Conservation (phyloP, 2,329 filamentous ascomycete genomes). For the Emmonsiellopsis sp. region DNA sequence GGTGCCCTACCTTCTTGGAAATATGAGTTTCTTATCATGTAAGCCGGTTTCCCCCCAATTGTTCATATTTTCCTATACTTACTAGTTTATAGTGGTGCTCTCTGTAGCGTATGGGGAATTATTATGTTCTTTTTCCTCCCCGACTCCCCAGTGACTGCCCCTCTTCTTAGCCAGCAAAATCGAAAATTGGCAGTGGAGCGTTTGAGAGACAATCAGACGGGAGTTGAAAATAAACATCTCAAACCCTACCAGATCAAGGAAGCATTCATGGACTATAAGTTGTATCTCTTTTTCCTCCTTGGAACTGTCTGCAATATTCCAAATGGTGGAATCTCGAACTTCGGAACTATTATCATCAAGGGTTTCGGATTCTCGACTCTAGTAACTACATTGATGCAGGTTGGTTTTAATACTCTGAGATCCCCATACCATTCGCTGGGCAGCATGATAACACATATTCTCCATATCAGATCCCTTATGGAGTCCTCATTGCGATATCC, state of each 20-base stretch:
- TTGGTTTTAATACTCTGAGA: constrained; percentile 9
- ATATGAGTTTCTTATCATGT: constrained; percentile 60
- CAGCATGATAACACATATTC: not conserved
- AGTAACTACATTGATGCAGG: constrained; percentile 46
- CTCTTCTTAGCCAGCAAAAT: constrained; percentile 43
- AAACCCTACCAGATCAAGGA: constrained; percentile 49
- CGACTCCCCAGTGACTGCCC: constrained; percentile 48
- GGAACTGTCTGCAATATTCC: constrained; percentile 42
- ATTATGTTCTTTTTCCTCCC: constrained; percentile 50
- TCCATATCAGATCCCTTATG: constrained; percentile 36
- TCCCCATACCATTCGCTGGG: not conserved
- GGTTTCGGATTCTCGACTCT: constrained; percentile 49
- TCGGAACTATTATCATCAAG: constrained; percentile 51
- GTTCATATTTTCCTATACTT: not conserved
- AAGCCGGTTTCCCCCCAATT: constrained; percentile 5
- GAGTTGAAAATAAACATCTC: constrained; percentile 48
- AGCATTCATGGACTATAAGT: constrained; percentile 50
- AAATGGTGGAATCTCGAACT: constrained; percentile 52
- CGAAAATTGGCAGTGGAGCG: constrained; percentile 48
- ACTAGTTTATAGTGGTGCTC: constrained; percentile 28
- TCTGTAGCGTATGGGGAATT: constrained; percentile 53
- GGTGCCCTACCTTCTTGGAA: constrained; percentile 53
- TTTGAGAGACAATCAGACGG: constrained; percentile 49
- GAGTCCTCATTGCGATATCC: constrained; percentile 41
- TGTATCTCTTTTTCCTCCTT: constrained; percentile 49